Evolutionary conservation across 805 yeast genomes (phyloP), one percentile per base, ranked within the genome.

Genomic region (Yarrowia sp.): DNA sequence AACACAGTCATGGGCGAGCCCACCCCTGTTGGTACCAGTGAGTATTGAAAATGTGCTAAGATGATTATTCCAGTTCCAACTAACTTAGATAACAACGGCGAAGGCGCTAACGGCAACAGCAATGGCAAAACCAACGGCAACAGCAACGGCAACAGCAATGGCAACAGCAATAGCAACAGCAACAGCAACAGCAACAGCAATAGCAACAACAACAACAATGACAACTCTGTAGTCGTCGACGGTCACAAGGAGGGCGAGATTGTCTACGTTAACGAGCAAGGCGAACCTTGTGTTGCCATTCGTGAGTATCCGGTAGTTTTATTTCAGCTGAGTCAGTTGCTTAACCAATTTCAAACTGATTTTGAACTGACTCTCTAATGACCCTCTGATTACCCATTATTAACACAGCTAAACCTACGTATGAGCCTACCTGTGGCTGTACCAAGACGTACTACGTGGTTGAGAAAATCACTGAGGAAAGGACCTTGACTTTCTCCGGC

Each of bases 1-100:
- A 49, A 49, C 55, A 33, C 55, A 49, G 55, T 33, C 4, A 8
- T 49, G 9, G 39, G 24, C 4, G 55, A 49, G n/a, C 55, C 55
- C 8, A 34, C 39, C 9, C 3, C 20, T 15, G 10, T 9, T 10
- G 39, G 39, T 34, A n/a, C 9, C n/a, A 15, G 53, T 47, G 19
- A 47, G 53, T 47, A 47, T n/a, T 24, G 13, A 17, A 43, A 20
- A 12, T 15, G 30, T 24, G 30, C 15, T 8, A 15, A 40, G 4
- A 5, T 8, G 15, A 6, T 13, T 13, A 17, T 15, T 9, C 46
- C 9, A 43, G 10, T 3, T 5, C 13, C 2, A 9, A 17, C 55
- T 50, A 50, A 50, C 55, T 17, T 24, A 50, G 55, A 34, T 12
- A 15, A 15, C 47, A 17, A 43, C 20, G 13, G 13, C 9, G 20